phyloP scores from a whole-genome alignment of 2,329 filamentous ascomycete genomes.

The Hypomyces rosellus region DNA sequence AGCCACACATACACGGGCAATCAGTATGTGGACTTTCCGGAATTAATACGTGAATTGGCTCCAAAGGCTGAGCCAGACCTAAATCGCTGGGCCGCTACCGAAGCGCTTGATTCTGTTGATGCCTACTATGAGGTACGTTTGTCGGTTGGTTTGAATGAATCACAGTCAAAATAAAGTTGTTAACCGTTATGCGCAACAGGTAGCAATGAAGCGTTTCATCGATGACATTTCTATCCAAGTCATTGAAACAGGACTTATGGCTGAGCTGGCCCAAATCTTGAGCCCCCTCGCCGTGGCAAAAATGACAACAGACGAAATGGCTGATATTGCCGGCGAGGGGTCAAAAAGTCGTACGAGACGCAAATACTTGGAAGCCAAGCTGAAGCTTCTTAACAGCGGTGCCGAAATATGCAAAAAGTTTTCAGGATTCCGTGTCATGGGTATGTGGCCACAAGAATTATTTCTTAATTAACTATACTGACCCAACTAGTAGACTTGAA shows the following conservation, averaged over 20 bases:
- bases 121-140: slow-evolving; percentile 36
- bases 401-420: slow-evolving; percentile 5
- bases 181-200: slow-evolving; percentile 4
- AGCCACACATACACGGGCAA: not conserved
- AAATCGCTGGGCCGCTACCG: slow-evolving; percentile 22
- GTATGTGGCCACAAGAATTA: not conserved
- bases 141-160: not conserved
- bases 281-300: slow-evolving; percentile 13
- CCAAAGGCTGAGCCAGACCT: slow-evolving; percentile 19
- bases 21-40: not conserved
- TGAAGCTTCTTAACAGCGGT: slow-evolving; percentile 1
- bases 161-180: not conserved
- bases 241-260: slow-evolving; percentile 18
- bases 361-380: not conserved
- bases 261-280: slow-evolving; percentile 15
- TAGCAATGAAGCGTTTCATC: slow-evolving; percentile 17
- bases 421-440: not conserved
- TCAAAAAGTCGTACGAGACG: slow-evolving; percentile 3
- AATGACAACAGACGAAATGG: slow-evolving; percentile 15
- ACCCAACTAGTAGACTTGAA: not conserved
- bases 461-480: not conserved
- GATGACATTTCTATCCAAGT: slow-evolving; percentile 21
- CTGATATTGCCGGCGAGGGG: slow-evolving; percentile 17
- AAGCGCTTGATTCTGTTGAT: slow-evolving; percentile 32
- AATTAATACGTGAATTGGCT: not conserved